Base-by-base conservation (phyloP, 805 yeast genomes). In the Metschnikowia colocasiae region DNA sequence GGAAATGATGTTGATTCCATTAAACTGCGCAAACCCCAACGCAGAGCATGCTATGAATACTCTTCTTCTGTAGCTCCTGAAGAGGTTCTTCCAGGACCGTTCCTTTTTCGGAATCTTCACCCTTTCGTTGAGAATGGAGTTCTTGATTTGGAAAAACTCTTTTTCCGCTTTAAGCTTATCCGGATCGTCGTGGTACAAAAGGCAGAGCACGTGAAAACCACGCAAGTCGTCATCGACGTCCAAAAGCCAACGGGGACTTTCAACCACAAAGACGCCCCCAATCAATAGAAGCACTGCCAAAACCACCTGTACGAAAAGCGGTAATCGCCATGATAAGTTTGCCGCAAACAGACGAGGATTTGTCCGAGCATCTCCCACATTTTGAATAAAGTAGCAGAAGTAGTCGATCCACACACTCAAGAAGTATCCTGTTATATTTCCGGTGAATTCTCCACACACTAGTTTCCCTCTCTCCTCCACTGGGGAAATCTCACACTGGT, bases 361-460 rank as follows among this genome's bases (percentile, higher is more conserved):
- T 2, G 50, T 53, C 20, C 73, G 56, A 7, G 74, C 71, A 45
- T 69, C 71, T 22, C 76, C 64, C 47, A 82, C 71, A 46, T 81
- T 73, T 38, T 78, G 76, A 37, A 87, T 71, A 57, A 72, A 86
- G 41, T 85, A 82, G 61, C 90, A 83, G 39, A 75, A 72, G 61
- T 86, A 90, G 66, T 87, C 95, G 3, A 87, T 82, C 96, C 96
- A 89, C 20, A 89, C 92, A 41, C 94, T 83, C 18, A 84, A 69
- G 2, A 87, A 78, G 63, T 88, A 90, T 5, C 96, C 97, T 5
- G 82, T 60, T 36, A 89, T 82, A 65, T 88, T 89, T 9, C 95
- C 95, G 0, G 95, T 83, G 65, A 88, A 90, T 61, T 89, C 95
- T 31, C 88, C 85, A 61, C 95, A 87, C 3, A 92, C 95, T 45